Conservation (phyloP, 169 alveolate species). For the Cryptosporidium ryanae region DNA sequence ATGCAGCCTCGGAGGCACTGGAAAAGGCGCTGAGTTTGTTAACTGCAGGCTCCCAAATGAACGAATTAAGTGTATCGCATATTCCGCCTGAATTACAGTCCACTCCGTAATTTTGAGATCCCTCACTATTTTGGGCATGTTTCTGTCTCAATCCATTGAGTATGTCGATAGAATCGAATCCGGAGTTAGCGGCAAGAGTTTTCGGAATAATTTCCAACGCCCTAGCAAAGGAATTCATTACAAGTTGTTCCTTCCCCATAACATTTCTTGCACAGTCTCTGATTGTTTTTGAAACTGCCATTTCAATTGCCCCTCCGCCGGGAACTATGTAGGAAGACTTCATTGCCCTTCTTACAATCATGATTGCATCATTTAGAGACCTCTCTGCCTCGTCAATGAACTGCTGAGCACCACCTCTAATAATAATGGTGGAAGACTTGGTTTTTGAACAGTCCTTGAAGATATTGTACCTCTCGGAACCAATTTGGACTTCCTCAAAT, state of each 20-base stretch:
- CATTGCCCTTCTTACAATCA: conserved; percentile 94
- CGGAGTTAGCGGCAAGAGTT: conserved; percentile 97
- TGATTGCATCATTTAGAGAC: conserved; percentile 96
- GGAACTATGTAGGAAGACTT: conserved; percentile 92
- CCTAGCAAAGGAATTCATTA: conserved; percentile 93
- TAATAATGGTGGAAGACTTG: conserved; percentile 92
- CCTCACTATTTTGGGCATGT: conserved; percentile 86
- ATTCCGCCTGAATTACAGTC: conserved; percentile 92
- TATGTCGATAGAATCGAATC: conserved; percentile 94
- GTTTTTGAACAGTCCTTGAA: conserved; percentile 93
- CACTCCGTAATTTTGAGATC: conserved; percentile 93
- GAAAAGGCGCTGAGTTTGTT: conserved; percentile 94
- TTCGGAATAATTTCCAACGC: conserved; percentile 97
- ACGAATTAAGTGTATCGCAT: conserved; percentile 85
- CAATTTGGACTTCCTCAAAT: conserved; percentile 97
- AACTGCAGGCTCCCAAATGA: conserved; percentile 96
- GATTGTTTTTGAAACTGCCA: conserved; percentile 77
- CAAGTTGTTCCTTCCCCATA: conserved; percentile 93
- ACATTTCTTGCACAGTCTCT: conserved; percentile 87
- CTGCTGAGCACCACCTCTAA: conserved; percentile 99
- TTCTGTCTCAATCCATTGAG: conserved; percentile 92
- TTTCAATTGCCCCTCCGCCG: conserved; percentile 98
- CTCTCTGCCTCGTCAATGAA: conserved; percentile 98
- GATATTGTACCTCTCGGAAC: conserved; percentile 96
- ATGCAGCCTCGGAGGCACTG: conserved; percentile 99